phyloP scores from a whole-genome alignment of 2,329 filamentous ascomycete species.

The Penicillium palitans region DNA sequence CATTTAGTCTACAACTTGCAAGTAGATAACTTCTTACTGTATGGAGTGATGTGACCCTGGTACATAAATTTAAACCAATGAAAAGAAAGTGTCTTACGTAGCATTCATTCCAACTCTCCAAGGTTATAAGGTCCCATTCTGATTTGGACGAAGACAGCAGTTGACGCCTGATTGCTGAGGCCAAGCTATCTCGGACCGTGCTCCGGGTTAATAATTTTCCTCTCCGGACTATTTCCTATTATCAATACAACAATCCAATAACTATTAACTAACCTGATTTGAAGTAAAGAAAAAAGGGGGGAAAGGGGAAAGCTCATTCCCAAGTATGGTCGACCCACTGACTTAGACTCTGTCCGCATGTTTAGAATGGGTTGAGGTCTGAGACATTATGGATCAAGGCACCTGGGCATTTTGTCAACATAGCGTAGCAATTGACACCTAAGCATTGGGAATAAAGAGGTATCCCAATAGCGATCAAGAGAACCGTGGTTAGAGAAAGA shows the following conservation, averaged over 20 bases:
- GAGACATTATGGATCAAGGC: not conserved
- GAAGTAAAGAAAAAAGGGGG: too few relatives aligned
- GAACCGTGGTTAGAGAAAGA: too few relatives aligned
- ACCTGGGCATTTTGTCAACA: not conserved
- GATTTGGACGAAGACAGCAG: constrained; percentile 19
- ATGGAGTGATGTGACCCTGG: not conserved
- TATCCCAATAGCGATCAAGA: not conserved
- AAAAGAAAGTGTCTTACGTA: constrained; percentile 10
- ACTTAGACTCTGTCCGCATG: not conserved
- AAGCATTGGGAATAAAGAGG: not conserved
- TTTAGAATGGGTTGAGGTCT: not conserved
- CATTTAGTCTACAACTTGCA: not conserved
- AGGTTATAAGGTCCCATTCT: not conserved
- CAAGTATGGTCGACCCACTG: not conserved
- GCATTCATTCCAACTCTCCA: constrained; percentile 7
- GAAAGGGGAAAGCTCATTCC: too few relatives aligned
- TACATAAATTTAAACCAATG: not conserved
- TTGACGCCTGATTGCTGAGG: not conserved
- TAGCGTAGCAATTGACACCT: not conserved
- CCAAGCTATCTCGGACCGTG: not conserved
- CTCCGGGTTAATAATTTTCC: not conserved
- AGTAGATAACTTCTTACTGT: not conserved
- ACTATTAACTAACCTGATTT: too few relatives aligned
- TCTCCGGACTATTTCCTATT: not conserved
- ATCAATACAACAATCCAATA: not conserved